Conservation (phyloP, 352 stramenopile genomes). For the Phytophthora litchii region DNA sequence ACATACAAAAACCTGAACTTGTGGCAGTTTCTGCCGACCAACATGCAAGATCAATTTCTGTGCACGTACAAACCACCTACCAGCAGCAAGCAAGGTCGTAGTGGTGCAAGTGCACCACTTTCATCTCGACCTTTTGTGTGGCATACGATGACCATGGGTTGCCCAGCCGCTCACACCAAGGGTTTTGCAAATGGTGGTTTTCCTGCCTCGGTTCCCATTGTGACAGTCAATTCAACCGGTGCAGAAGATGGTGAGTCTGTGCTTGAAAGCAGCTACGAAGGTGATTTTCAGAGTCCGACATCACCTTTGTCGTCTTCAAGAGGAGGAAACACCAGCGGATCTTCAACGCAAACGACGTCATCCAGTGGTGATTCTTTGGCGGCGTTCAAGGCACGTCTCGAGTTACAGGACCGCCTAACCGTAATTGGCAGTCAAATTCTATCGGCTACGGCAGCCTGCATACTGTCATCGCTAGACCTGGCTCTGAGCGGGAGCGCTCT, state of each 20-base stretch:
- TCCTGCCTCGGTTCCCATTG: conserved; percentile 27
- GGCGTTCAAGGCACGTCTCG: conserved; percentile 69
- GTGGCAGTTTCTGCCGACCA: conserved; percentile 84
- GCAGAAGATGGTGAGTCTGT: conserved; percentile 42
- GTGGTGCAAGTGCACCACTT: conserved; percentile 20
- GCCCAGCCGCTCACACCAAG: conserved; percentile 79
- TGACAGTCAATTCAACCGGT: conserved; percentile 28
- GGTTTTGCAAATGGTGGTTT: conserved; percentile 79
- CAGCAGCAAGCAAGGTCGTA: conserved; percentile 13
- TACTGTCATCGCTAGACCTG: conserved; percentile 72
- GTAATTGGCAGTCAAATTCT: conserved; percentile 81
- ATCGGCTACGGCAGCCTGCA: conserved; percentile 67
- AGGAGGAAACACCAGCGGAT: conserved; percentile 3
- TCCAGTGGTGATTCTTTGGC: conserved; percentile 46
- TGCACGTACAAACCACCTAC: conserved; percentile 53
- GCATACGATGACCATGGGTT: conserved; percentile 90
- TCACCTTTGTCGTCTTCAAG: conserved; percentile 34
- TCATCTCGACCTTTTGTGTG: conserved; percentile 60
- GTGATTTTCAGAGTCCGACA: conserved; percentile 35
- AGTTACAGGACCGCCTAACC: conserved; percentile 71
- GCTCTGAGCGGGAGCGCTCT: conserved; percentile 57
- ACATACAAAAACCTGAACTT: conserved; percentile 81
- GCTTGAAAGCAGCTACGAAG: conserved; percentile 29
- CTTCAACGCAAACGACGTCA: conserved; percentile 22
- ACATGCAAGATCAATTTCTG: conserved; percentile 88